Conservation (phyloP, 257 asterid genomes). For the Lithospermum erythrorhizon region DNA sequence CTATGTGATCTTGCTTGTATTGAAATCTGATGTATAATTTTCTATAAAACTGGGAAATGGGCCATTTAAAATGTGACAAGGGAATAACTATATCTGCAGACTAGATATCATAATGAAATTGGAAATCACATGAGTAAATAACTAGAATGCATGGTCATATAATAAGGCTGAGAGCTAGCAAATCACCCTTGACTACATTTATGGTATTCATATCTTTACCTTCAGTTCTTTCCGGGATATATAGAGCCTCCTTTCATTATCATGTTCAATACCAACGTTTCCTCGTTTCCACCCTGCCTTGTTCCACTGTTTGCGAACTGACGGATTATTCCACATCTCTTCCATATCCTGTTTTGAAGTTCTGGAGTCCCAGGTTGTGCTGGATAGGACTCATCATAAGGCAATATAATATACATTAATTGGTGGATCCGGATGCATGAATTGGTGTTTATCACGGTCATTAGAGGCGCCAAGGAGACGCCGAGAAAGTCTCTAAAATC, state of each 20-base stretch:
- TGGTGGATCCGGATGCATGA: no score
- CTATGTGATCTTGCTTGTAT: no score
- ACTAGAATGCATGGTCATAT: background rate
- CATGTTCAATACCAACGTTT: constrained; percentile 71
- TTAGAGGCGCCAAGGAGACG: no score
- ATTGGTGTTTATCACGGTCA: no score
- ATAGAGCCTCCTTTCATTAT: constrained; percentile 60
- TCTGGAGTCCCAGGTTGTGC: no score
- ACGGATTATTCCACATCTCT: constrained; percentile 65
- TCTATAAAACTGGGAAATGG: no score
- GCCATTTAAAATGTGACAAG: background rate
- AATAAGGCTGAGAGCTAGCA: background rate
- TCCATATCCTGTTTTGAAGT: constrained; percentile 80
- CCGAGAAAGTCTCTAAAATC: no score
- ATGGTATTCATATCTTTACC: constrained; percentile 34
- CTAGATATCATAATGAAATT: background rate
- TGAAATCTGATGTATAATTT: no score
- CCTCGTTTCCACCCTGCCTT: constrained; percentile 73
- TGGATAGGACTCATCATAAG: no score
- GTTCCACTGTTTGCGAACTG: constrained; percentile 73
- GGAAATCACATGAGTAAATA: background rate
- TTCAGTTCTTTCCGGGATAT: constrained; percentile 72
- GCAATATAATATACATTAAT: no score
- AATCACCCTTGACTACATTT: background rate
- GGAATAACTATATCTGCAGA: no score